Evolutionary conservation across 805 yeast species (phyloP), one percentile per base, ranked within the genome.

Genomic region (Wilhelminamyces savonicus): DNA sequence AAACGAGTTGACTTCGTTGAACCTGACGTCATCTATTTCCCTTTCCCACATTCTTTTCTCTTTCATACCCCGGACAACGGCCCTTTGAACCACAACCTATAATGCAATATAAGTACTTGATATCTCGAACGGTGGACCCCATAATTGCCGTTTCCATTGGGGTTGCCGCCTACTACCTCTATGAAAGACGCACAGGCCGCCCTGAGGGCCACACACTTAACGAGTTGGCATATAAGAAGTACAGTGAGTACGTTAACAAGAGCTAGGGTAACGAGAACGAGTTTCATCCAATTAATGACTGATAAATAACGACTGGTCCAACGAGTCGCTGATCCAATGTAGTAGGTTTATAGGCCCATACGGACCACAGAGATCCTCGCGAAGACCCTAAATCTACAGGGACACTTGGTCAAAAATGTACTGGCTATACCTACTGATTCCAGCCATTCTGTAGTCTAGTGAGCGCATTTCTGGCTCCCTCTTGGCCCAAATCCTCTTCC

Each of bases 131-230:
- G 13, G 42, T 36, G 4, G 44, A 43, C 29, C 44, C 45, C 24
- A 16, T 78, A 3, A 69, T 79, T 38, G 88, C 82, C 3, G 44
- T 81, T 3, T 48, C 64, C 0, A 66, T 81, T 2, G 94, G 94
- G 1, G 65, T 70, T 0, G 54, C 71, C 6, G 74, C 86, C 4
- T 82, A 76, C 50, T 78, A 71, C 39, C 56, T 76, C 7, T 76
- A 78, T 40, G 94, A 82, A 48, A 55, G 48, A 35, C 63, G 82
- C 41, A 65, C 65, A 1, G 74, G 71, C 3, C 63, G 83, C 40
- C 66, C 66, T 20, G 68, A 66, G 29, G 86, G 84, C 9, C 85
- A 78, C 37, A 54, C 69, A 2, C 53, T 82, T 44, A 66, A 70
- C 37, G 82, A 76, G 36, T 56, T 80, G 30, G 36, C 76, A 3